A percentile compares a stretch with the other conserved stretches of the same genome.
phyloP scores from a whole-genome alignment of 129 eudicot genomes.

The Artemisia annua region DNA sequence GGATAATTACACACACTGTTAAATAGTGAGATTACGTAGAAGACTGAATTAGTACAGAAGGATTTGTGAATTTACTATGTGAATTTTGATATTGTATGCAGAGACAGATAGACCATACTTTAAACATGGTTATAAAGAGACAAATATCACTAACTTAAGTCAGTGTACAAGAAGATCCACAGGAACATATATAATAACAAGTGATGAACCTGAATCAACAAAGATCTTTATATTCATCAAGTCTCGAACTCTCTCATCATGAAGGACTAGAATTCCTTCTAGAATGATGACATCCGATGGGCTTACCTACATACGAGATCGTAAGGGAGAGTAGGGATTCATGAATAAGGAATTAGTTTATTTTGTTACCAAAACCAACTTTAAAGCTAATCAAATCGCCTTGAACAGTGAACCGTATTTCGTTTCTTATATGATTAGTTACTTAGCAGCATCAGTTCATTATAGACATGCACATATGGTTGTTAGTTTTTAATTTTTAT shows the following conservation, averaged over 20 bases:
- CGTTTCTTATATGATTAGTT: no score
- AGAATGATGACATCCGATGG: slow-evolving; percentile 81
- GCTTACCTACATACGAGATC: slow-evolving; percentile 64
- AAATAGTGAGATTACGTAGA: no score
- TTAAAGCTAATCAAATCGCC: no score
- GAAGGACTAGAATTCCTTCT: slow-evolving; percentile 90
- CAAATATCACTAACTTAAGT: no score
- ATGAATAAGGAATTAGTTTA: not conserved
- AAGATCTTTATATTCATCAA: slow-evolving; percentile 86
- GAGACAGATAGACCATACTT: not conserved
- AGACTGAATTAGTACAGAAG: slow-evolving; percentile 3
- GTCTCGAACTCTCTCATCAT: slow-evolving; percentile 72
- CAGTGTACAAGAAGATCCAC: not conserved
- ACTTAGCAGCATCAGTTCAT: no score
- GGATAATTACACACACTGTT: not conserved
- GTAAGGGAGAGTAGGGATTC: no score
- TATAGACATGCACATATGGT: no score
- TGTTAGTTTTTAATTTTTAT: no score
- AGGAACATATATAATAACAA: not conserved
- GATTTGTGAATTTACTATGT: no score
- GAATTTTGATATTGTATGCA: not conserved
- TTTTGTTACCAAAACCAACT: not conserved
- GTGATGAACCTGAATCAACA: slow-evolving; percentile 78
- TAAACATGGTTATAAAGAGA: no score
- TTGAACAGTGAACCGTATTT: no score